Percentiles rank a stretch among this genome's conserved stretches.
Evolutionary conservation across 345 rosid genomes (phyloP).

Genomic region (Clarkia xantiana): DNA sequence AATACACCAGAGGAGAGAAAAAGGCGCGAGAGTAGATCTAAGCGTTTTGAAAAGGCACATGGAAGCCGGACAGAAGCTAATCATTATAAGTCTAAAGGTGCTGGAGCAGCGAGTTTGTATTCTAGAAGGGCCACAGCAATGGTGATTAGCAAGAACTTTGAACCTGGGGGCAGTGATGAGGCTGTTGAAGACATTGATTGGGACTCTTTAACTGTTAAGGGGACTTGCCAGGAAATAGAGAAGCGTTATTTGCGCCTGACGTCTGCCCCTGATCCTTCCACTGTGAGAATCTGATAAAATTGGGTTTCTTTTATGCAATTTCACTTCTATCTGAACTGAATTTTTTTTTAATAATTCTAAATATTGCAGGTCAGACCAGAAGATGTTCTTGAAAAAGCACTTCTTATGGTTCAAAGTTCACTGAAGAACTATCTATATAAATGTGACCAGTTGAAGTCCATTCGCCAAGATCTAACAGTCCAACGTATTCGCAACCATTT

Average conservation of each 20-base stretch:
- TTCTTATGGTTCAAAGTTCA: slow-evolving; percentile 67
- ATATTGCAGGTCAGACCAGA: slow-evolving; percentile 83
- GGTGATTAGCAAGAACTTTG: slow-evolving; percentile 58
- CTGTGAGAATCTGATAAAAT: slow-evolving; percentile 38
- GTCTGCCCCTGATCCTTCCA: slow-evolving; percentile 96
- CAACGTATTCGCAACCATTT: slow-evolving; percentile 78
- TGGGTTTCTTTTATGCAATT: slow-evolving; percentile 1
- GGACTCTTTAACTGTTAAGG: slow-evolving; percentile 92
- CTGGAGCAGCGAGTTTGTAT: slow-evolving; percentile 49
- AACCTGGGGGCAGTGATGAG: slow-evolving; percentile 48
- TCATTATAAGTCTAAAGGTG: slow-evolving; percentile 44
- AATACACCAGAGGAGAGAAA: slow-evolving; percentile 76
- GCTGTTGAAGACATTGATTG: slow-evolving; percentile 99
- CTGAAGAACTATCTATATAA: slow-evolving; percentile 85
- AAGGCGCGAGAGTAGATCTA: slow-evolving; percentile 86
- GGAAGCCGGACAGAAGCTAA: slow-evolving; percentile 44
- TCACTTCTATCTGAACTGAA: background rate
- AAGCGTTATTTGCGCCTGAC: slow-evolving; percentile 97
- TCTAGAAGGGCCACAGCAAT: slow-evolving; percentile 62
- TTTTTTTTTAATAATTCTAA: background rate
- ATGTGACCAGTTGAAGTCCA: slow-evolving; percentile 96
- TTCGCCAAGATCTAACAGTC: slow-evolving; percentile 96
- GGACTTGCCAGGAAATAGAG: slow-evolving; percentile 91
- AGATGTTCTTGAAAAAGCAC: slow-evolving; percentile 85
- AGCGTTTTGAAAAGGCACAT: slow-evolving; percentile 74